These are phyloP conservation scores for Kwoniella shandongensis DNA, from an alignment of 768 basidiomycete species.

Conservation along the genomic window DNA sequence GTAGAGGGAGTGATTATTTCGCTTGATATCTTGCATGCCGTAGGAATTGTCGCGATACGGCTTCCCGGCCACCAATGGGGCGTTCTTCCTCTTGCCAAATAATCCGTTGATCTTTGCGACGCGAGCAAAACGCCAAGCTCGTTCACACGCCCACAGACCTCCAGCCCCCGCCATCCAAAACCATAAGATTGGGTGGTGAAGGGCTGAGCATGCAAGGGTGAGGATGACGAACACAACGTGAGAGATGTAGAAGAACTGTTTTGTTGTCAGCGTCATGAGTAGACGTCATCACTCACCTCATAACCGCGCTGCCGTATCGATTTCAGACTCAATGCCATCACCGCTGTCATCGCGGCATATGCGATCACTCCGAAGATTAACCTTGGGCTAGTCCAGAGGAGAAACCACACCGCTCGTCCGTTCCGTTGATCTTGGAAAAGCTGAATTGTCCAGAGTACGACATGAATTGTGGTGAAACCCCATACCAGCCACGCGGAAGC, in stretches of 20 bases:
- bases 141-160: conserved; percentile 65
- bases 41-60: conserved; percentile 21
- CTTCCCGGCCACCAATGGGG: conserved; percentile 31
- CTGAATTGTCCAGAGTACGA: conserved; percentile 69
- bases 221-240: conserved; percentile 67
- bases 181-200: conserved; percentile 68
- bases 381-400: conserved; percentile 63
- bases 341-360: conserved; percentile 45
- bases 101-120: conserved; percentile 66
- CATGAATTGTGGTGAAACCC: conserved; percentile 64
- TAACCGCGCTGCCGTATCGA: conserved; percentile 48
- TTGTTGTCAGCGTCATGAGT: conserved; percentile 56
- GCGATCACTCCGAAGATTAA: conserved; percentile 66
- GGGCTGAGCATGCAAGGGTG: conserved; percentile 63
- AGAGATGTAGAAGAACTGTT: conserved; percentile 65
- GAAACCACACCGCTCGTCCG: conserved; percentile 54
- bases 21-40: conserved; percentile 28
- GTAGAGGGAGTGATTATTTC: not conserved
- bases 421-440: conserved; percentile 60
- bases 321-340: conserved; percentile 46
- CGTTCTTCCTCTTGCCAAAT: conserved; percentile 45
- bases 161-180: conserved; percentile 71
- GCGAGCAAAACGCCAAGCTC: conserved; percentile 61
- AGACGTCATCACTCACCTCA: conserved; percentile 42
- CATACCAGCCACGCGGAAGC: conserved; percentile 72